Percentiles rank a stretch among this genome's conserved stretches.
Evolutionary conservation across 2,329 filamentous ascomycete genomes (phyloP).

Genomic region (Stachybotrys chlorohalonatus): DNA sequence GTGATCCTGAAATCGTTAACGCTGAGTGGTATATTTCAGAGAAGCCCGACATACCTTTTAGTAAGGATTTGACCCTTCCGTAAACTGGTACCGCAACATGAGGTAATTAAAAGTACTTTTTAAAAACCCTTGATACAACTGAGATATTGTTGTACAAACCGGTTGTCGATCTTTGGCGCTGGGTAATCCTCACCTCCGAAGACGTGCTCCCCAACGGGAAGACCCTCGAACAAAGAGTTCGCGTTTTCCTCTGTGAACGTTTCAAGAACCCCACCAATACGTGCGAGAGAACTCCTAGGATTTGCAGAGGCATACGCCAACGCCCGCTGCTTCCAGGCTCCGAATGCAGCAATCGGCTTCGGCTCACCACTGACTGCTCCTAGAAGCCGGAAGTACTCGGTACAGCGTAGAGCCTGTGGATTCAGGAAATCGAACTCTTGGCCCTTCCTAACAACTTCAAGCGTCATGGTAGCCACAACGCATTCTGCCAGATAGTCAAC

Average conservation of each 20-base stretch:
- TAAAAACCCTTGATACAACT: background rate
- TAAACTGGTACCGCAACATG: too few species aligned
- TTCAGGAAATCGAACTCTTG: slow-evolving; percentile 7
- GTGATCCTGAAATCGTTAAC: too few species aligned
- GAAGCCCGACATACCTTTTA: too few species aligned
- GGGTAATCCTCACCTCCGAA: slow-evolving; percentile 2
- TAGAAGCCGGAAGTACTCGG: slow-evolving; percentile 2
- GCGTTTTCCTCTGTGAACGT: slow-evolving; percentile 2
- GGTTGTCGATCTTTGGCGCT: slow-evolving; percentile 1
- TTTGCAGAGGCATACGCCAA: slow-evolving; percentile 1
- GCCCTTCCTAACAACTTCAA: slow-evolving; percentile 1
- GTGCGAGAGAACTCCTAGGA: slow-evolving; percentile 3
- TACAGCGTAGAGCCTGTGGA: slow-evolving; percentile 2
- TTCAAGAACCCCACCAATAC: slow-evolving; percentile 4
- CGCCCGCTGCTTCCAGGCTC: slow-evolving; percentile 2
- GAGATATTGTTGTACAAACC: background rate
- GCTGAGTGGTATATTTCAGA: too few species aligned
- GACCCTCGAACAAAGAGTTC: slow-evolving; percentile 3
- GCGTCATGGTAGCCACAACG: slow-evolving; percentile 4
- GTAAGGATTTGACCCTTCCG: too few species aligned
- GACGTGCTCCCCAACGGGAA: slow-evolving; percentile 2
- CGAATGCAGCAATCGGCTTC: background rate
- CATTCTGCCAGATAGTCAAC: slow-evolving; percentile 7
- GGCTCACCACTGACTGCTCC: background rate
- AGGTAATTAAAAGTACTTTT: too few species aligned